Evolutionary conservation across 2,329 filamentous ascomycete species (phyloP).

Genomic region (Rutstroemia sp.): DNA sequence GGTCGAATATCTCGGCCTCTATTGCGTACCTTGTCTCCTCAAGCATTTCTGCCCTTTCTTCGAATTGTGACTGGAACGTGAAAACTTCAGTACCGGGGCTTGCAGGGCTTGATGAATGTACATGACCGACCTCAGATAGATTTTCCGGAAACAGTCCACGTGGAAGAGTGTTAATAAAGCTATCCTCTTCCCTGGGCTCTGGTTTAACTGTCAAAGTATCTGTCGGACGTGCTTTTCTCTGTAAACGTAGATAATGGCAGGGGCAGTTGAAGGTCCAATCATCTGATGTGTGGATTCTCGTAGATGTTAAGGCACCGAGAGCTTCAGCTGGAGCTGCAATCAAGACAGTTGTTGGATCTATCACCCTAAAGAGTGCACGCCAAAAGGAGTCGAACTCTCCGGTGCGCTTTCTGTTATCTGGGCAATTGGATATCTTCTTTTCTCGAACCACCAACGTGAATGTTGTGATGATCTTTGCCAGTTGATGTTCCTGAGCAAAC

Average conservation of each 20-base stretch:
- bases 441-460: slow-evolving; percentile 37
- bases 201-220: neutral
- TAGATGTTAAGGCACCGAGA: slow-evolving; percentile 53
- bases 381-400: slow-evolving; percentile 36
- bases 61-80: neutral
- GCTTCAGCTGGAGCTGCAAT: slow-evolving; percentile 55
- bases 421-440: slow-evolving; percentile 13
- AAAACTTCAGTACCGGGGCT: neutral
- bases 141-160: neutral
- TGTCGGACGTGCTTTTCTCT: slow-evolving; percentile 12
- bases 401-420: slow-evolving; percentile 4
- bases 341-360: slow-evolving; percentile 47
- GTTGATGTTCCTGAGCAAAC: slow-evolving; percentile 30
- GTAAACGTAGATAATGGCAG: slow-evolving; percentile 51
- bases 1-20: slow-evolving; percentile 14
- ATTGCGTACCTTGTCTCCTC: neutral
- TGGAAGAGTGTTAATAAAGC: neutral
- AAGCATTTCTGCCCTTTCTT: neutral
- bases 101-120: neutral
- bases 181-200: neutral
- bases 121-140: neutral
- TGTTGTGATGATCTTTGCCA: slow-evolving; percentile 37
- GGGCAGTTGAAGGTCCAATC: slow-evolving; percentile 57
- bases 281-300: slow-evolving; percentile 48
- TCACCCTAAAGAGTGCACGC: slow-evolving; percentile 44